A percentile compares a stretch with the other conserved stretches of the same genome.
phyloP scores from a whole-genome alignment of 1,284 basidiomycete genomes.

The Marasmius tenuissimus region DNA sequence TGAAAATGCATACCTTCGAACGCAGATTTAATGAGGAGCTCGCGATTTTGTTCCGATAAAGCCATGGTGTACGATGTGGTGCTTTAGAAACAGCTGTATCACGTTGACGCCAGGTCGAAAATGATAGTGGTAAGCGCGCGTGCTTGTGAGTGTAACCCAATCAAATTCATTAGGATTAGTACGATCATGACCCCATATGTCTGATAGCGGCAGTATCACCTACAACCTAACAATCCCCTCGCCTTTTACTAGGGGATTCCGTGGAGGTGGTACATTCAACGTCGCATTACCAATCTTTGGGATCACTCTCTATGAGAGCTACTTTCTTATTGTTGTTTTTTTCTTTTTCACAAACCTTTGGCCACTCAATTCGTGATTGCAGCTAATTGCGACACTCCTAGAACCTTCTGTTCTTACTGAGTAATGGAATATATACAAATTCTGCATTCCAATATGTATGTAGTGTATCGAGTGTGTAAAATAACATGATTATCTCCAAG shows the following conservation, averaged over 20 bases:
- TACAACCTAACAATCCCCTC: slow-evolving; percentile 33
- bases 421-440: too few species aligned
- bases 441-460: too few species aligned
- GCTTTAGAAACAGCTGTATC: neutral
- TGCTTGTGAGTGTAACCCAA: neutral
- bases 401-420: neutral
- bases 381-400: neutral
- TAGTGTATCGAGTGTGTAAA: too few species aligned
- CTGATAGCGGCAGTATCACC: neutral
- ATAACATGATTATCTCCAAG: too few species aligned
- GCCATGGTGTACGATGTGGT: slow-evolving; percentile 10
- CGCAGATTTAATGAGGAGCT: slow-evolving; percentile 38
- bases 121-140: neutral
- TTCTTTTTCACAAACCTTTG: neutral
- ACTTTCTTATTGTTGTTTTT: neutral
- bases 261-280: slow-evolving; percentile 34
- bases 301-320: slow-evolving; percentile 2
- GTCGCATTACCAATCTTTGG: slow-evolving; percentile 37
- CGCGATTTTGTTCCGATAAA: slow-evolving; percentile 33
- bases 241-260: slow-evolving; percentile 44
- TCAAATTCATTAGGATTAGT: neutral
- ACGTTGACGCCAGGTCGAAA: too few species aligned
- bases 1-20: slow-evolving; percentile 36
- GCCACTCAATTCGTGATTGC: neutral
- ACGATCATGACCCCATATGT: neutral